Conservation (phyloP, 768 basidiomycete species). For the Piloderma croceum region DNA sequence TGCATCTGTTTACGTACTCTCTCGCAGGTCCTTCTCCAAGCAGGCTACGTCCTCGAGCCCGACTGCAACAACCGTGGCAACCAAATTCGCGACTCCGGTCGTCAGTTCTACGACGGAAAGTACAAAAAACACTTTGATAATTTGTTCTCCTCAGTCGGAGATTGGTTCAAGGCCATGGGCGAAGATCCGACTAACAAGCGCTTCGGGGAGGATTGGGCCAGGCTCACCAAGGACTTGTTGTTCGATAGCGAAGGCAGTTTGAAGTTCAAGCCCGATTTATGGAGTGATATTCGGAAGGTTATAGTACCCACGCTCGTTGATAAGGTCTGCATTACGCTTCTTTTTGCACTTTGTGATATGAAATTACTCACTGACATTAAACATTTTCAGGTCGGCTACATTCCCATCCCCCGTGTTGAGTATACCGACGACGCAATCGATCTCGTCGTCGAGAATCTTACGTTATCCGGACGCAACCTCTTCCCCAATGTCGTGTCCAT, state of each 20-base stretch:
- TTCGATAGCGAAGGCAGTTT: constrained; percentile 77
- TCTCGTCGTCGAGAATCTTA: constrained; percentile 90
- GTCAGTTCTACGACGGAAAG: constrained; percentile 70
- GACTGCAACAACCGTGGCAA: constrained; percentile 61
- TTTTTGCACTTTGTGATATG: neutral
- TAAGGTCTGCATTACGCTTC: constrained; percentile 41
- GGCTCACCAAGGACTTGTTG: constrained; percentile 78
- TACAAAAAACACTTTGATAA: constrained; percentile 77
- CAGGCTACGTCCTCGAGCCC: constrained; percentile 82
- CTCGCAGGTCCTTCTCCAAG: constrained; percentile 61
- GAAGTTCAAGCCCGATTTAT: constrained; percentile 82
- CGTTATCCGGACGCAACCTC: constrained; percentile 80
- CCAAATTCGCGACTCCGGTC: constrained; percentile 63
- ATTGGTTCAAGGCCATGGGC: constrained; percentile 82
- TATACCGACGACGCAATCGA: constrained; percentile 86
- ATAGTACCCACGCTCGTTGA: constrained; percentile 77
- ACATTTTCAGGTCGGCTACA: constrained; percentile 54
- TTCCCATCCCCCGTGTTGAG: constrained; percentile 91
- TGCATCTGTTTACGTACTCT: neutral
- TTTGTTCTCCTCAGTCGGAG: constrained; percentile 60
- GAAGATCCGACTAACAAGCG: constrained; percentile 79
- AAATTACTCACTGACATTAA: neutral
- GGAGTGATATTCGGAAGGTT: constrained; percentile 82
- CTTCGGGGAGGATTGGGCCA: constrained; percentile 79
- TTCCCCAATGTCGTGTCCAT: constrained; percentile 74